Base-by-base conservation (phyloP, 345 rosid species). In the Gossypium turneri region DNA sequence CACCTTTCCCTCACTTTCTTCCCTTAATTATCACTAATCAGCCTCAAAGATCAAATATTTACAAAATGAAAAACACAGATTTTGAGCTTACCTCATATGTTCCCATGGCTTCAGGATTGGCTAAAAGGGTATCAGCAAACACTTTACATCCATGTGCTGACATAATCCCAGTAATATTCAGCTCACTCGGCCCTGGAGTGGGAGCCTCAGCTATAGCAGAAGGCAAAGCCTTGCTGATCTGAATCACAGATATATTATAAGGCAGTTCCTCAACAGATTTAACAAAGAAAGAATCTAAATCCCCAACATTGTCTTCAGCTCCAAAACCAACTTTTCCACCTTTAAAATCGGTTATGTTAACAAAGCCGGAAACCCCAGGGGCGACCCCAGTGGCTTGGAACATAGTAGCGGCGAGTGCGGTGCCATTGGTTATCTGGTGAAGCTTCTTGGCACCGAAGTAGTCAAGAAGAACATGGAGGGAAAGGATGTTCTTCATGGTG, bases 361-460 rank as follows among this genome's bases (percentile, higher is more conserved):
- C 97, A 83, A 93, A 90, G 1, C 99, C 99, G 17, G 97, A 24
- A 7, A 91, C 84, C 0, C 97, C 98, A 0, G 92, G 86, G 48
- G 98, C 98, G 4, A 89, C 51, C 19, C 99, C 99, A 66, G 98
- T 88, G 48, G 98, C 87, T 82, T 96, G 99, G 77, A 88, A 93
- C 78, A 96, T 79, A 22, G 99, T 96, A 76, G 99, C 94, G 58
- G 94, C 94, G 38, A 96, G 84, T 38, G 99, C 94, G 12, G 90
- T 82, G 75, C 98, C 97, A 79, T 83, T 83, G 20, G 90, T 84
- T 85, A 96, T 88, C 86, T 96, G 97, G 88, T 93, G 98, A 80
- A 96, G 93, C 78, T 96, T 96, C 81, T 86, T 88, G 76, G 97
- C 57, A 47, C 91, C 97, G 78, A 93, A 96, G 90, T 96, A 96